A percentile compares a stretch with the other conserved stretches of the same genome.
phyloP scores from a whole-genome alignment of 306 rosid genomes.

The Dalbergia cultrata region DNA sequence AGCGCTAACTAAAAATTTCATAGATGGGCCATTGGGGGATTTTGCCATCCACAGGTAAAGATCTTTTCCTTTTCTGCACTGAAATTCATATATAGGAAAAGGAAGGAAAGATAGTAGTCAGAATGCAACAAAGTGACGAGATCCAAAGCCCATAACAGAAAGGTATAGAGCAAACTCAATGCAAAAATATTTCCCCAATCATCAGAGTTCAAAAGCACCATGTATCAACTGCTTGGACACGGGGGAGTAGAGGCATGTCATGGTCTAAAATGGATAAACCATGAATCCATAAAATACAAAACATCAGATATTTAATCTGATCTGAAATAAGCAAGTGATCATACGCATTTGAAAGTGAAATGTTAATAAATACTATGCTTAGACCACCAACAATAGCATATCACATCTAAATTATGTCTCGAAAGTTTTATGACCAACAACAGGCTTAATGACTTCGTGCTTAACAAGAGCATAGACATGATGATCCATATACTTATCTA shows the following conservation, averaged over 20 bases:
- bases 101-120: slow-evolving; percentile 16
- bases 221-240: too few relatives aligned
- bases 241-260: too few relatives aligned
- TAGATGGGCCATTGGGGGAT: slow-evolving; percentile 91
- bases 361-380: too few relatives aligned
- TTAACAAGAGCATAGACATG: not conserved
- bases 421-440: not conserved
- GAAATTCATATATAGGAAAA: slow-evolving; percentile 46
- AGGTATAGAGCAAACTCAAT: not conserved
- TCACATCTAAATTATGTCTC: not conserved
- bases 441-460: not conserved
- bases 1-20: slow-evolving; percentile 91
- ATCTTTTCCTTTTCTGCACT: slow-evolving; percentile 96
- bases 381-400: not conserved
- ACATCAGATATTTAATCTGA: too few relatives aligned
- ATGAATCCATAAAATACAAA: too few relatives aligned
- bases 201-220: too few relatives aligned
- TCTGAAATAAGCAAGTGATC: too few relatives aligned
- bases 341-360: too few relatives aligned
- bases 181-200: slow-evolving; percentile 11
- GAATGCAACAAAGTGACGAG: not conserved
- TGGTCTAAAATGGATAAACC: too few relatives aligned
- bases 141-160: not conserved
- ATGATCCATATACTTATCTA: slow-evolving; percentile 2
- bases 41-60: slow-evolving; percentile 96